Evolutionary conservation across 176 grass and related monocot genomes (phyloP).

Genomic region (Rhynchospora tenuis): DNA sequence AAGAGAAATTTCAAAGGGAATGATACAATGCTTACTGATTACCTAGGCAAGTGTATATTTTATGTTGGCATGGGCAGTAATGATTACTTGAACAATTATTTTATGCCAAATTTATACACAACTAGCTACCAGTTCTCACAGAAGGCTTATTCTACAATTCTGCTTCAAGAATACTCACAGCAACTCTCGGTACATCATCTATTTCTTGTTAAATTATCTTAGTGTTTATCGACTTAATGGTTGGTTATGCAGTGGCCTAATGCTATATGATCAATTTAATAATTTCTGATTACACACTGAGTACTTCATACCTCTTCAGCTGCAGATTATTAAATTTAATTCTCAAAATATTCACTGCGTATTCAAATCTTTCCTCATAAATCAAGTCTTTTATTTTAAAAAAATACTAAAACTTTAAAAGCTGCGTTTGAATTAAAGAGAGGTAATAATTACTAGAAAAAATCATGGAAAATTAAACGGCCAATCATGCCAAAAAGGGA

Average conservation of each 20-base stretch:
- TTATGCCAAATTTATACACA: conserved; percentile 49
- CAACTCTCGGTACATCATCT: conserved; percentile 32
- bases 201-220: not conserved
- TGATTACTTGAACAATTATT: conserved; percentile 59
- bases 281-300: too few relatives aligned
- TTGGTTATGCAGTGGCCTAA: not conserved
- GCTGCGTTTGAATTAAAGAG: not conserved
- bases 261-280: not conserved
- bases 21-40: conserved; percentile 5
- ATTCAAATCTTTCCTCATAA: too few relatives aligned
- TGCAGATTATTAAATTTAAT: too few relatives aligned
- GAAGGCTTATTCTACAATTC: conserved; percentile 34
- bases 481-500: not conserved
- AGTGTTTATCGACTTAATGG: not conserved
- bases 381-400: too few relatives aligned
- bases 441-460: not conserved
- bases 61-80: conserved; percentile 59
- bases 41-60: conserved; percentile 71
- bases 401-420: too few relatives aligned
- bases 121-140: conserved; percentile 43
- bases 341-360: too few relatives aligned
- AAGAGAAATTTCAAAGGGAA: conserved; percentile 28
- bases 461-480: not conserved
- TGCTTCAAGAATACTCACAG: conserved; percentile 56
- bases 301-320: too few relatives aligned